Base-by-base conservation (phyloP, 2,329 filamentous ascomycete species). In the Endothia cerciana region DNA sequence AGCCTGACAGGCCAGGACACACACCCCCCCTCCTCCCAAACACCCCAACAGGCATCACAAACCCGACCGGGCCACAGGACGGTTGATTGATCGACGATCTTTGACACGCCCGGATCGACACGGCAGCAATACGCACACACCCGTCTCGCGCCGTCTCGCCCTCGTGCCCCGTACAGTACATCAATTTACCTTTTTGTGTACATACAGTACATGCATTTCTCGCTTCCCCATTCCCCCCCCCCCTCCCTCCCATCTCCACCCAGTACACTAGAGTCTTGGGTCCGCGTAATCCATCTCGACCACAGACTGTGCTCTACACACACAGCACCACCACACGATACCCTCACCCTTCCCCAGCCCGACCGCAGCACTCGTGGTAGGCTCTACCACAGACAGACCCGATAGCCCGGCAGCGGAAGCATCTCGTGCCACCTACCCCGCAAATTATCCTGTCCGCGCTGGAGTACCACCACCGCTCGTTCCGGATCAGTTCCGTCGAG, bases 191-290 rank as follows among this genome's bases (percentile, higher is more conserved):
- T n/a, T n/a, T n/a, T n/a, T 47, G 45, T n/a, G 45, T 47, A 47
- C 45, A 47, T 43, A 28, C 13, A 51, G 47, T 51, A 51, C 47
- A 51, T 51, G 47, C 47, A 51, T 30, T 51, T 51, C 47, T 30
- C 25, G 13, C 22, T 28, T 25, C 7, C 28, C 3, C 22, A 7
- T 30, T 28, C 47, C n/a, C n/a, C n/a, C n/a, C n/a, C n/a, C n/a
- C n/a, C n/a, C n/a, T n/a, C n/a, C n/a, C n/a, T n/a, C n/a, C 47
- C 47, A 51, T 28, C 47, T 51, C 47, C 47, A 51, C 47, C 17
- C 47, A 28, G 28, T 51, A 51, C 22, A 30, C 22, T 51, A 51
- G 47, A 51, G n/a, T n/a, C n/a, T n/a, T n/a, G n/a, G n/a, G n/a
- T n/a, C n/a, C n/a, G n/a, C n/a, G n/a, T n/a, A n/a, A n/a, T n/a